A percentile compares a stretch with the other conserved stretches of the same genome.
phyloP scores from a whole-genome alignment of 805 yeast genomes.

The Saturnispora ahearnii region DNA sequence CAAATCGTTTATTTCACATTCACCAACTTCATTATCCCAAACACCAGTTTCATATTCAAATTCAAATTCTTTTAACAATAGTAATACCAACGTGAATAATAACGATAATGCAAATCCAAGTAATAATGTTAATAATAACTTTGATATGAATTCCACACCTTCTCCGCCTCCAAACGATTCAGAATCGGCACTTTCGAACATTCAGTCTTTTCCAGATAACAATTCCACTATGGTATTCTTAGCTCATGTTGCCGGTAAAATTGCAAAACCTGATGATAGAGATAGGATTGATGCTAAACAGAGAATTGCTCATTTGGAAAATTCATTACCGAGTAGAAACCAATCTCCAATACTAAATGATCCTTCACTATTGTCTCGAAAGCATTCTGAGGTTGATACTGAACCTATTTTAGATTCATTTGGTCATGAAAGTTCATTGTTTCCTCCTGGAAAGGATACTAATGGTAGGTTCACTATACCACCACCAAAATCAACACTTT shows the following conservation, averaged over 20 bases:
- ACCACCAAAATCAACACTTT: slow-evolving; percentile 32
- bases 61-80: too few species aligned
- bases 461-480: slow-evolving; percentile 32
- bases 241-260: slow-evolving; percentile 73
- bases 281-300: slow-evolving; percentile 48
- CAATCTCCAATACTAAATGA: slow-evolving; percentile 1
- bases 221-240: slow-evolving; percentile 55
- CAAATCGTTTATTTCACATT: not conserved
- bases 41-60: not conserved
- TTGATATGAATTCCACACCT: not conserved
- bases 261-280: slow-evolving; percentile 58
- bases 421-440: slow-evolving; percentile 23
- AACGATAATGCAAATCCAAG: not conserved
- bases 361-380: not conserved
- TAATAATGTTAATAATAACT: not conserved
- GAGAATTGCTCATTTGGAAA: slow-evolving; percentile 40
- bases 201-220: slow-evolving; percentile 12
- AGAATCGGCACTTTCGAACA: not conserved
- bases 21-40: not conserved
- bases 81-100: not conserved
- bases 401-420: slow-evolving; percentile 20
- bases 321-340: slow-evolving; percentile 6
- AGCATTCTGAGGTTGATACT: slow-evolving; percentile 5
- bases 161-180: slow-evolving; percentile 3
- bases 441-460: slow-evolving; percentile 18